Conservation (phyloP, 176 grass and related monocot genomes). For the Thinopyrum elongatum region DNA sequence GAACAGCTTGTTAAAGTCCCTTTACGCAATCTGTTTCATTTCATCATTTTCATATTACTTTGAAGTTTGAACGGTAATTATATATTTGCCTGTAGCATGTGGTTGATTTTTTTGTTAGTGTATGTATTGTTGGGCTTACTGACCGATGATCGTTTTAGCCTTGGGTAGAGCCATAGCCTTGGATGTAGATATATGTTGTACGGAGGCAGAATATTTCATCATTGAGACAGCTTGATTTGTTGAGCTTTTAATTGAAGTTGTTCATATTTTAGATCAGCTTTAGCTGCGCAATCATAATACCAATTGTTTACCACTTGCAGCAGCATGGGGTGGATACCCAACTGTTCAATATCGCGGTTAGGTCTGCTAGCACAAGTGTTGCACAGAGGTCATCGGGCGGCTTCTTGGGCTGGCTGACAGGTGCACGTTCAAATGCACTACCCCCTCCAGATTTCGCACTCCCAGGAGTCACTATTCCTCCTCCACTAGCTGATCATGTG, state of each 20-base stretch:
- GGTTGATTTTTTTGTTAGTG: no score
- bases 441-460: slow-evolving; percentile 75
- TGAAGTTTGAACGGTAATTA: background rate
- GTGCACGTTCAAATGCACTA: slow-evolving; percentile 59
- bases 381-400: slow-evolving; percentile 64
- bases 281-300: background rate
- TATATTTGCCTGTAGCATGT: background rate
- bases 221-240: background rate
- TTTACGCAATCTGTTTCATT: background rate
- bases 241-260: background rate
- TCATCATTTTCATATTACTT: background rate
- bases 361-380: slow-evolving; percentile 69
- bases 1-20: background rate
- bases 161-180: background rate
- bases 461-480: slow-evolving; percentile 67
- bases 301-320: slow-evolving; percentile 33
- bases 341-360: slow-evolving; percentile 42
- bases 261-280: background rate
- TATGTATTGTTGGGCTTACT: background rate
- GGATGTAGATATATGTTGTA: background rate
- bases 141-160: background rate
- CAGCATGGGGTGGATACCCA: slow-evolving; percentile 32
- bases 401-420: slow-evolving; percentile 68
- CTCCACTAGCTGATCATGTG: slow-evolving; percentile 60
- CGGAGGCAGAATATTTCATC: background rate